Percentiles rank a stretch among this genome's conserved stretches.
Evolutionary conservation across 257 asterid species (phyloP).

Genomic region (Capsicum baccatum): DNA sequence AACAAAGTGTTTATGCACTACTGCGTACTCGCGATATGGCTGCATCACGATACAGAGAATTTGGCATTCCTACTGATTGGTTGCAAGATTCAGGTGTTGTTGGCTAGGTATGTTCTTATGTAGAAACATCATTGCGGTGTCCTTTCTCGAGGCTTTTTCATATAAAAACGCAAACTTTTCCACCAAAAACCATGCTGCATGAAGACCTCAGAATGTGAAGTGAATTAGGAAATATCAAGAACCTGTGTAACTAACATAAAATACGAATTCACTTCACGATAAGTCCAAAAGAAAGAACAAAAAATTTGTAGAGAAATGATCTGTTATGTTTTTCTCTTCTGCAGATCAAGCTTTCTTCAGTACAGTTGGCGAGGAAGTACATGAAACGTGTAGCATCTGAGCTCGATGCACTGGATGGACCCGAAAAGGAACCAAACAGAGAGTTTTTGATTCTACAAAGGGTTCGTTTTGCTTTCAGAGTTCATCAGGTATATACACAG

Average conservation of each 20-base stretch:
- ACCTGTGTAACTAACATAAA: no score
- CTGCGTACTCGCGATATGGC: conserved; percentile 95
- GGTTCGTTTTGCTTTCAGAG: conserved; percentile 96
- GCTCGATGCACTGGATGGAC: no score
- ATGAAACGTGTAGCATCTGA: no score
- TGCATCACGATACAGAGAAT: conserved; percentile 82
- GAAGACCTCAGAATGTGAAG: background rate
- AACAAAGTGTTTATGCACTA: no score
- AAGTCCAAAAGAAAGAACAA: background rate
- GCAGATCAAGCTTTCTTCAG: conserved; percentile 96
- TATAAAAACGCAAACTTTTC: background rate
- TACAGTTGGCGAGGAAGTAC: conserved; percentile 85
- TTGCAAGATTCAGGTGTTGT: conserved; percentile 88
- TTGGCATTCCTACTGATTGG: conserved; percentile 93
- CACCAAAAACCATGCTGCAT: background rate
- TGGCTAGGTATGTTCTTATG: conserved; percentile 70
- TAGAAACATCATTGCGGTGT: background rate
- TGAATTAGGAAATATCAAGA: background rate
- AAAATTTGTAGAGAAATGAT: background rate
- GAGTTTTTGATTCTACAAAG: conserved; percentile 92
- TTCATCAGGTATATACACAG: conserved; percentile 73
- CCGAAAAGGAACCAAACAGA: conserved; percentile 91
- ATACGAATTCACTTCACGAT: background rate
- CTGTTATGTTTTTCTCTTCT: conserved; percentile 15
- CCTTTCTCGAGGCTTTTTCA: background rate